Evolutionary conservation across 2,329 filamentous ascomycete genomes (phyloP).

Genomic region (Trichophyton verrucosum): DNA sequence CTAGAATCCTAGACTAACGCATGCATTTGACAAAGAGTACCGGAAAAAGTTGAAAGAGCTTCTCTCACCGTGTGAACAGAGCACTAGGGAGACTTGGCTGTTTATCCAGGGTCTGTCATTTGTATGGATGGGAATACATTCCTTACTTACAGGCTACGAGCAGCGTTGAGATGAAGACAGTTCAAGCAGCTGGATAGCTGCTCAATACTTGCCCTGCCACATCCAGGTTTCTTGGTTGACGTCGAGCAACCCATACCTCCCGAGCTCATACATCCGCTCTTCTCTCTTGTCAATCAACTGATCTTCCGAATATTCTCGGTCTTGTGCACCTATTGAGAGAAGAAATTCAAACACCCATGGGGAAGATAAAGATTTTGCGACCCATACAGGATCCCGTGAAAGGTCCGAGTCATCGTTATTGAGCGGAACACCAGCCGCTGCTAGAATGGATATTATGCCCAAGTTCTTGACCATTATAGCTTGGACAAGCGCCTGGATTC

Average conservation of each 20-base stretch:
- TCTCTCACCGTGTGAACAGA: no score
- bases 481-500: not conserved
- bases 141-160: no score
- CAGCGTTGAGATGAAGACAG: no score
- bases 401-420: not conserved
- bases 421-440: not conserved
- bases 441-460: not conserved
- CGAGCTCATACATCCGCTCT: not conserved
- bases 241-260: not conserved
- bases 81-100: no score
- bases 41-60: no score
- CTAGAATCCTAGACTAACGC: no score
- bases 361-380: not conserved
- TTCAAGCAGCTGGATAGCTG: no score
- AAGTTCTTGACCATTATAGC: not conserved
- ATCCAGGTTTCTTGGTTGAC: not conserved
- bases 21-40: no score
- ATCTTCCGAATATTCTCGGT: not conserved
- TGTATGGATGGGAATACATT: no score
- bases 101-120: no score
- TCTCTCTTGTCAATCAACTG: no score
- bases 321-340: not conserved
- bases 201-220: not conserved
- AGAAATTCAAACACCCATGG: not conserved
- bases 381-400: not conserved